phyloP scores from a whole-genome alignment of 768 basidiomycete species.

The Suillus placidus region DNA sequence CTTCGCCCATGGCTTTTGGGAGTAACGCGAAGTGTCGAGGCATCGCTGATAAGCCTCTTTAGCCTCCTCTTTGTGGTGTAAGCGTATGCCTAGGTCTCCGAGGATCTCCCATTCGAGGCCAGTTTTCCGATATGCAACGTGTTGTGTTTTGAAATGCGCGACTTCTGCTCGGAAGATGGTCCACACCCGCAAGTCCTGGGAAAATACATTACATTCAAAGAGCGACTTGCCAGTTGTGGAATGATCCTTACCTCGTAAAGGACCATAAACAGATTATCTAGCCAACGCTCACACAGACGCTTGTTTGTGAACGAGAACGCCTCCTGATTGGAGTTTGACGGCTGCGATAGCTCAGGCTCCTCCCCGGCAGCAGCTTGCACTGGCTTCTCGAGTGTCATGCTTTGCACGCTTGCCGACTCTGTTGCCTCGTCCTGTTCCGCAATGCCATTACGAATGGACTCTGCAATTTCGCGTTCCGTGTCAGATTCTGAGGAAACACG shows the following conservation, averaged over 20 bases:
- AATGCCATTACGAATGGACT: conserved; percentile 24
- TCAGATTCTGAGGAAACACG: conserved; percentile 75
- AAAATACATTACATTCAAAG: neutral
- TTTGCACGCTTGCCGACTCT: conserved; percentile 31
- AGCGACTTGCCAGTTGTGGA: neutral
- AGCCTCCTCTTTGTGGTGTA: conserved; percentile 97
- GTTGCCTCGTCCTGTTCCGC: conserved; percentile 39
- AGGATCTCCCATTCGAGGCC: conserved; percentile 98
- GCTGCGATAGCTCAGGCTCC: conserved; percentile 26
- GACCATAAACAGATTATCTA: conserved; percentile 98
- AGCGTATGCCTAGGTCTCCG: conserved; percentile 88
- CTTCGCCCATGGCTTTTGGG: conserved; percentile 91
- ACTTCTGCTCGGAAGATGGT: conserved; percentile 99
- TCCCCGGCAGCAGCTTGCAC: conserved; percentile 43
- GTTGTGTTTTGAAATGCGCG: conserved; percentile 98
- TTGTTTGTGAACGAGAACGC: conserved; percentile 95
- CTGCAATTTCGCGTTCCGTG: conserved; percentile 44
- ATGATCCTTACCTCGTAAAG: conserved; percentile 77
- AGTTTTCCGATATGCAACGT: conserved; percentile 96
- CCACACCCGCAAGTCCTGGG: conserved; percentile 92
- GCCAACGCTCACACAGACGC: conserved; percentile 94
- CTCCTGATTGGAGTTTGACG: conserved; percentile 45
- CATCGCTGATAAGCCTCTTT: conserved; percentile 98
- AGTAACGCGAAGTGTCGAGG: conserved; percentile 84
- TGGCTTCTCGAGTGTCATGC: conserved; percentile 43